Base-by-base conservation (phyloP, 2,329 filamentous ascomycete genomes). In the Colletotrichum sp. region DNA sequence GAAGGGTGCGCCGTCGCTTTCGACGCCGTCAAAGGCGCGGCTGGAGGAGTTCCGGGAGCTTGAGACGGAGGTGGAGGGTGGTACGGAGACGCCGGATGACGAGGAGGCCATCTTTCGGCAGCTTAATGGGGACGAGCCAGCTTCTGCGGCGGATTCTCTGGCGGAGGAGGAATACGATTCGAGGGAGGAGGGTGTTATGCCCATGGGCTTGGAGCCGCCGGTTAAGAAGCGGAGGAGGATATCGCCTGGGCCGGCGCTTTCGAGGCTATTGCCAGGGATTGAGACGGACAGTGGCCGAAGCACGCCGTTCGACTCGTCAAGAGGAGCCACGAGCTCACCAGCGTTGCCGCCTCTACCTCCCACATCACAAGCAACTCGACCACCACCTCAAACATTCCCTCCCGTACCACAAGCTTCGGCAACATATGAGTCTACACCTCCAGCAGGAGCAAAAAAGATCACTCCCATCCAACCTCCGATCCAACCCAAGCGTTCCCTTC, bases 11-110 rank as follows among this genome's bases (percentile, higher is more conserved):
- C 83, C 81, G 6, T 84, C 86, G 80, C 77, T 86, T 4, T 83
- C 82, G 2, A 85, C 83, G 2, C 86, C 85, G 3, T 79, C 81
- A 2, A 86, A 87, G 78, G 77, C 77, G 3, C 80, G 79, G 13
- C 59, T 83, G 21, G 72, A 78, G 15, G 83, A 83, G 2, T 83
- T 84, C 13, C 82, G 34, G 21, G 70, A 39, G n/a, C 16, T 63
- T 1, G 82, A 84, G 30, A 72, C 71, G 8, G 76, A 78, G 4
- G 36, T 28, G 3, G 81, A 84, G 4, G 69, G 75, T 5, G 82
- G 78, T 8, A 81, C 83, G 21, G 68, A 71, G 8, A 83, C 6
- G 1, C 72, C 75, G 8, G 82, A 78, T 13, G 81, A 83, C 18
- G 71, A 77, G 9, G 64, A 76, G 5, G 74, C 70, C 4, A 72